Percentiles rank a stretch among this genome's conserved stretches.
phyloP scores from a whole-genome alignment of 2,329 filamentous ascomycete species.

The Neophaeococcomyces aloes region DNA sequence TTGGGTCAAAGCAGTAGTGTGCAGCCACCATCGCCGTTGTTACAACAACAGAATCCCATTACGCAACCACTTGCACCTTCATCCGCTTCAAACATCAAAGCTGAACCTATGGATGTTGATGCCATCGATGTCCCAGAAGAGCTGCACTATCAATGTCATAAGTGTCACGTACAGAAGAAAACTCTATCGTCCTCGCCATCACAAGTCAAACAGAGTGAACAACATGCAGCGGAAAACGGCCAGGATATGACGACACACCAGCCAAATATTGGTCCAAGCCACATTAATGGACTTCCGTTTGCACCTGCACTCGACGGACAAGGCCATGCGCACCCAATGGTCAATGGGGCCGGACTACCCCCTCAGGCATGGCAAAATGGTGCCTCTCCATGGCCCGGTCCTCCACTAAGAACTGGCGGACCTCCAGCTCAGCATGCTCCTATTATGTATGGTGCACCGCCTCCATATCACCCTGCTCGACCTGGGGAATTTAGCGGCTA shows the following conservation, averaged over 20 bases:
- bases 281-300: slow-evolving; percentile 20
- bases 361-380: slow-evolving; percentile 8
- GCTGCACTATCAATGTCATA: slow-evolving; percentile 60
- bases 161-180: slow-evolving; percentile 49
- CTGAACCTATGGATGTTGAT: slow-evolving; percentile 19
- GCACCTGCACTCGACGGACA: slow-evolving; percentile 19
- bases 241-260: slow-evolving; percentile 16
- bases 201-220: slow-evolving; percentile 19
- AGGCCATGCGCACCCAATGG: slow-evolving; percentile 12
- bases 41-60: slow-evolving; percentile 3
- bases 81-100: slow-evolving; percentile 18
- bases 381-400: not conserved
- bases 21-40: slow-evolving; percentile 10
- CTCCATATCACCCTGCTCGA: slow-evolving; percentile 2
- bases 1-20: not conserved
- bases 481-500: slow-evolving; percentile 1
- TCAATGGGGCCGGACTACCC: slow-evolving; percentile 11
- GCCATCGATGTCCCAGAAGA: slow-evolving; percentile 18
- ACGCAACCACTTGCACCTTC: slow-evolving; percentile 1
- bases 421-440: not conserved
- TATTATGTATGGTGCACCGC: not conserved
- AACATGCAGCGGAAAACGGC: slow-evolving; percentile 25
- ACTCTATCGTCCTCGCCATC: slow-evolving; percentile 22
- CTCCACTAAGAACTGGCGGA: not conserved
- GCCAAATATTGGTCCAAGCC: slow-evolving; percentile 33